Conservation (phyloP, 2,329 filamentous ascomycete genomes). For the Huntiella moniliformis region DNA sequence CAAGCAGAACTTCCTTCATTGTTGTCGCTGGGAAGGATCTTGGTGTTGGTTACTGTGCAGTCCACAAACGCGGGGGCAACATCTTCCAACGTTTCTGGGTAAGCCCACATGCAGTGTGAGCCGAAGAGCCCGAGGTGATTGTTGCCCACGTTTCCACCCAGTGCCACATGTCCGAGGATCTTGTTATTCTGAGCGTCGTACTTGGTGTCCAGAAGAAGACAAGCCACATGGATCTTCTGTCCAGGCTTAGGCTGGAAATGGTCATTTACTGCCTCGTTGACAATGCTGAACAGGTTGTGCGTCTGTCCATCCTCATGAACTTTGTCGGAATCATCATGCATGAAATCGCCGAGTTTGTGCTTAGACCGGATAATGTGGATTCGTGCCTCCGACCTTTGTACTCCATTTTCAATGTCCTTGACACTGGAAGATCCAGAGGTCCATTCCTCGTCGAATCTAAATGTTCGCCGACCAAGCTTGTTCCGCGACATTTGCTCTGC, state of each 20-base stretch:
- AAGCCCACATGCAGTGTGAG: constrained; percentile 80
- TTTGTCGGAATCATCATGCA: neutral
- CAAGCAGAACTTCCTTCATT: constrained; percentile 78
- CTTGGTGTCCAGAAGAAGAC: constrained; percentile 69
- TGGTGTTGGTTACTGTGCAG: constrained; percentile 72
- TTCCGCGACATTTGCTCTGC: constrained; percentile 91
- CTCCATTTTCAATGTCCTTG: constrained; percentile 49
- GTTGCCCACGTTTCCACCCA: constrained; percentile 56
- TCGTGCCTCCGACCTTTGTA: constrained; percentile 78
- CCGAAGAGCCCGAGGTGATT: constrained; percentile 78
- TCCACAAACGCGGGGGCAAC: constrained; percentile 77
- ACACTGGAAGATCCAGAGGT: constrained; percentile 61
- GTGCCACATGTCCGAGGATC: constrained; percentile 63
- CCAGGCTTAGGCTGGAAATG: constrained; percentile 58
- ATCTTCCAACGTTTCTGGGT: constrained; percentile 75
- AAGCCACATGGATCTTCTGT: constrained; percentile 76
- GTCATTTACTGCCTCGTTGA: constrained; percentile 55
- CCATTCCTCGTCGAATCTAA: constrained; percentile 93
- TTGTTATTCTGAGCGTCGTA: constrained; percentile 59
- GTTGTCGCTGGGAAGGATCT: constrained; percentile 65
- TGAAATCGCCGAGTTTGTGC: constrained; percentile 42
- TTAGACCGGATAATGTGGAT: constrained; percentile 69
- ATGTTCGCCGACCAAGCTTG: constrained; percentile 66
- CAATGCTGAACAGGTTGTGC: constrained; percentile 56
- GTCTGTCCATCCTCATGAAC: constrained; percentile 35